These are phyloP conservation scores for Globisporangium emineosum DNA, from an alignment of 352 stramenopile genomes.

Conservation along the genomic window DNA sequence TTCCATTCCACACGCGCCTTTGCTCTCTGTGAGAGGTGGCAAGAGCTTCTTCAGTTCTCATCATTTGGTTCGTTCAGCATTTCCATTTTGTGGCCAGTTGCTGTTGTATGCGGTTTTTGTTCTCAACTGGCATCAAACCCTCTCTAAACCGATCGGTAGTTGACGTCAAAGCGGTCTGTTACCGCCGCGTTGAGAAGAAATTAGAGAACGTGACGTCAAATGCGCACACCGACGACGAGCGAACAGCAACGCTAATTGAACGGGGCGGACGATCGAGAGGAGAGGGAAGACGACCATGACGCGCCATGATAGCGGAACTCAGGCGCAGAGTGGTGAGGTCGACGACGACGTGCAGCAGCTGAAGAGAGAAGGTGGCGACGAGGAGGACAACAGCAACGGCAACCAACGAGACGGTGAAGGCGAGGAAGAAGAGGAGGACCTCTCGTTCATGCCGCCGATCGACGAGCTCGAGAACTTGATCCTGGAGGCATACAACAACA, in stretches of 20 bases:
- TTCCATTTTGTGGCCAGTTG: background rate
- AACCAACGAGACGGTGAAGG: conserved; percentile 1
- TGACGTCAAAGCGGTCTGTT: background rate
- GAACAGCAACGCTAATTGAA: background rate
- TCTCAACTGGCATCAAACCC: background rate
- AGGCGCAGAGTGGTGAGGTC: background rate
- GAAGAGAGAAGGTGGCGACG: background rate
- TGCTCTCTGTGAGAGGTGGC: background rate
- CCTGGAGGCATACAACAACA: conserved; percentile 79
- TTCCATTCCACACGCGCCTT: background rate
- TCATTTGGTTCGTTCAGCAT: background rate
- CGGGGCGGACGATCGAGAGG: background rate
- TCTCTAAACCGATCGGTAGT: conserved; percentile 4
- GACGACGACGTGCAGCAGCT: background rate
- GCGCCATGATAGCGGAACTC: background rate
- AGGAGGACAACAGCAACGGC: background rate
- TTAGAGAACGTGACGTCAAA: background rate
- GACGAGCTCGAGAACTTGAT: conserved; percentile 70
- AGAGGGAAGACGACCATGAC: background rate
- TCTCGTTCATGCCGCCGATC: conserved; percentile 25
- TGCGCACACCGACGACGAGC: conserved; percentile 4
- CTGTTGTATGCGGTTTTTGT: conserved; percentile 2
- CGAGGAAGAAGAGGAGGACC: conserved; percentile 20
- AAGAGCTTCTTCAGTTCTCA: background rate
- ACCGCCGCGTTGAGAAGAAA: background rate